phyloP scores from a whole-genome alignment of 2,329 filamentous ascomycete genomes.

The Cladophialophora exuberans region DNA sequence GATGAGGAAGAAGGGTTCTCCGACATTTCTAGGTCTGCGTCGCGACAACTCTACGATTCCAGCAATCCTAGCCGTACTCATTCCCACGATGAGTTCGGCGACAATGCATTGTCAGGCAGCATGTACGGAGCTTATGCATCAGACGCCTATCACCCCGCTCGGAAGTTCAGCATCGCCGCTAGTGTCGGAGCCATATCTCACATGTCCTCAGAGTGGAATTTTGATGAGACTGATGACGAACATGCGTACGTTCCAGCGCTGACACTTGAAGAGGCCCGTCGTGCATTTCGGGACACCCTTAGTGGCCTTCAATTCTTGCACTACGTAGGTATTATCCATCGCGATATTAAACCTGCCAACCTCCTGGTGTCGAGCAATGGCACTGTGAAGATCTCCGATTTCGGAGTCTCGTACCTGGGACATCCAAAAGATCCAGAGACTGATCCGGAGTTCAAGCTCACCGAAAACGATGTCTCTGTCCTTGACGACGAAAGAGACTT shows the following conservation, averaged over 20 bases:
- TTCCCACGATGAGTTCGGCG: conserved; percentile 27
- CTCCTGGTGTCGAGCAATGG: conserved; percentile 83
- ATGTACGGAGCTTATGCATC: conserved; percentile 75
- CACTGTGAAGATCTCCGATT: conserved; percentile 96
- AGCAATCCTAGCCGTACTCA: conserved; percentile 20
- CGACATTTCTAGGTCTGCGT: conserved; percentile 38
- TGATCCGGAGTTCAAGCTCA: conserved; percentile 70
- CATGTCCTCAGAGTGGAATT: conserved; percentile 48
- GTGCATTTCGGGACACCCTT: conserved; percentile 88
- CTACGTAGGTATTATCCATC: conserved; percentile 97
- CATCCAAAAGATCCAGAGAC: conserved; percentile 76
- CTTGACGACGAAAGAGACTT: conserved; percentile 92
- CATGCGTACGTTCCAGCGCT: conserved; percentile 93
- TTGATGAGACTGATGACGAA: conserved; percentile 68
- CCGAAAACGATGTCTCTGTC: conserved; percentile 81
- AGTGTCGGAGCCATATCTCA: conserved; percentile 38
- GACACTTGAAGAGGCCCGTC: conserved; percentile 79
- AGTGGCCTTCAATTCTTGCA: conserved; percentile 92
- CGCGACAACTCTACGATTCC: conserved; percentile 30
- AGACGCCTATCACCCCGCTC: conserved; percentile 58
- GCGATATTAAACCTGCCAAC: conserved; percentile 98
- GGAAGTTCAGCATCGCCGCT: conserved; percentile 79
- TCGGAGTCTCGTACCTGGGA: conserved; percentile 96
- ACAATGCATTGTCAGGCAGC: conserved; percentile 67
- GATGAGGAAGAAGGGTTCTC: conserved; percentile 48